phyloP scores from a whole-genome alignment of 148 eudicot genomes.

The Amaranthus palmeri region DNA sequence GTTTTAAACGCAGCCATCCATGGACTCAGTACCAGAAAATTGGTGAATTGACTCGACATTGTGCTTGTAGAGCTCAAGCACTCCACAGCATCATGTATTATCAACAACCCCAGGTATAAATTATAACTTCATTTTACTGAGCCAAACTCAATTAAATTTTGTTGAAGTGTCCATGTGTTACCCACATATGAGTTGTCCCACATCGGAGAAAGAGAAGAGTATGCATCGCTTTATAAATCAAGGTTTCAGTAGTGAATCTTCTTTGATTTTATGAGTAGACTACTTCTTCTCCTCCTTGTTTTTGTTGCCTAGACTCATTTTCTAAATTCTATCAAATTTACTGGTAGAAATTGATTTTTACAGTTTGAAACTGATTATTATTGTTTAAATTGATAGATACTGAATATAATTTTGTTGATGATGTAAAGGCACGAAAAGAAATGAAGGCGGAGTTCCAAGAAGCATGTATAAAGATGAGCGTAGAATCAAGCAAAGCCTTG shows the following conservation, averaged over 20 bases:
- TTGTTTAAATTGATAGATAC: not conserved
- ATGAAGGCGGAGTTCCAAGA: conserved; percentile 41
- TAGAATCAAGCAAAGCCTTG: conserved; percentile 43
- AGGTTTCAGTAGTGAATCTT: no score
- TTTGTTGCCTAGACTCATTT: no score
- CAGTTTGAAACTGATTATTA: no score
- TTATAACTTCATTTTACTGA: not conserved
- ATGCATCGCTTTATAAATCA: no score
- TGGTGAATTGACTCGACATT: conserved; percentile 36
- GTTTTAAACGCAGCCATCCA: conserved; percentile 54
- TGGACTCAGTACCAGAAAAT: conserved; percentile 64
- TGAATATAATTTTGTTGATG: not conserved
- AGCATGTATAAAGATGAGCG: conserved; percentile 46
- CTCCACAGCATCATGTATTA: conserved; percentile 39
- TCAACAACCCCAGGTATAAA: conserved; percentile 30
- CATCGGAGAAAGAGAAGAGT: no score
- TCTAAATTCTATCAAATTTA: no score
- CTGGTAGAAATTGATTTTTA: no score
- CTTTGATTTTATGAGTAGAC: no score
- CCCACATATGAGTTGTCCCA: no score
- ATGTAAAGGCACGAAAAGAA: conserved; percentile 37
- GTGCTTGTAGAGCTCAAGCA: conserved; percentile 50
- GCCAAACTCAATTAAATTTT: not conserved
- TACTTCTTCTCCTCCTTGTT: no score
- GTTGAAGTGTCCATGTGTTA: no score